Conservation (phyloP, 108 stramenopile genomes). For the Fistulifera solaris region DNA sequence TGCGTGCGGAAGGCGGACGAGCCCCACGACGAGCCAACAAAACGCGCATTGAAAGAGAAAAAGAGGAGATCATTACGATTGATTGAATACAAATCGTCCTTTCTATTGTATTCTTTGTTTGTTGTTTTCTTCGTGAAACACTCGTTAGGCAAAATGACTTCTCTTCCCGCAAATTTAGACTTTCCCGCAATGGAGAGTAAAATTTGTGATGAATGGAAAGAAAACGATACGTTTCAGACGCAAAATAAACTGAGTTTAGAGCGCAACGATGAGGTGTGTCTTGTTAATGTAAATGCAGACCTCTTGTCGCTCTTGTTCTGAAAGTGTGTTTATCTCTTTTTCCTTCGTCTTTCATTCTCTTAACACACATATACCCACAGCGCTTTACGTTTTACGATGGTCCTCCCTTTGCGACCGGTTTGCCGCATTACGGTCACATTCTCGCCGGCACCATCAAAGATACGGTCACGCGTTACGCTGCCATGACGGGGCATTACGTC, state of each 20-base stretch:
- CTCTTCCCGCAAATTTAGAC: conserved; percentile 68
- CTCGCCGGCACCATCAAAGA: conserved; percentile 99
- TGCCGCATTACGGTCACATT: conserved; percentile 99
- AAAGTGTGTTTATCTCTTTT: neutral
- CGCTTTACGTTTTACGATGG: conserved; percentile 98
- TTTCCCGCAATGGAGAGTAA: conserved; percentile 76
- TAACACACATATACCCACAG: no score
- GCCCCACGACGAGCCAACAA: no score
- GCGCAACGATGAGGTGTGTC: conserved; percentile 70
- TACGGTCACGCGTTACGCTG: conserved; percentile 96
- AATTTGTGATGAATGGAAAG: conserved; percentile 69
- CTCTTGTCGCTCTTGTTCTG: neutral
- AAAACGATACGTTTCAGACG: conserved; percentile 59
- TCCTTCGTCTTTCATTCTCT: neutral
- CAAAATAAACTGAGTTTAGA: conserved; percentile 59
- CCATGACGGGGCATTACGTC: conserved; percentile 88
- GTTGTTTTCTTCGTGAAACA: no score
- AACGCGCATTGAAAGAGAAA: no score
- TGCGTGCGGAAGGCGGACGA: no score
- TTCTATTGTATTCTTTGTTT: no score
- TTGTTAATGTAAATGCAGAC: neutral
- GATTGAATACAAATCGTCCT: no score
- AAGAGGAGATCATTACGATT: no score
- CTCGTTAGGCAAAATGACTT: conserved; percentile 31
- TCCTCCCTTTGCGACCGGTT: conserved; percentile 98